phyloP scores from a whole-genome alignment of 2,329 filamentous ascomycete species.

The Corynespora cassiicola region DNA sequence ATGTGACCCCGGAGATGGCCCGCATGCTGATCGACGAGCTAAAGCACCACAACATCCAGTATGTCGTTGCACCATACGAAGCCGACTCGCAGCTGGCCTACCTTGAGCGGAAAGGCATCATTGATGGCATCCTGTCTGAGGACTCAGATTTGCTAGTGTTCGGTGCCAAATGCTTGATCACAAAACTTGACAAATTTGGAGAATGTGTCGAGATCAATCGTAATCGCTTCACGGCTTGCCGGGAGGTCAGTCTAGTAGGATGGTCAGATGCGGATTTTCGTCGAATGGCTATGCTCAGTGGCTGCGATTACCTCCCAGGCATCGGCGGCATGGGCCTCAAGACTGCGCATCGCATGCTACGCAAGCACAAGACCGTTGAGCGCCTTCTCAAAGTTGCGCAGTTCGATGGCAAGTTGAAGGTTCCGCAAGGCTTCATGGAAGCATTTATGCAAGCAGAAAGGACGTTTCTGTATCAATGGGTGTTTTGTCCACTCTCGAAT shows the following conservation, averaged over 20 bases:
- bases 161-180: constrained; percentile 86
- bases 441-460: constrained; percentile 85
- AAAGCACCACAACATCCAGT: constrained; percentile 79
- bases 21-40: constrained; percentile 88
- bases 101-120: constrained; percentile 82
- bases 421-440: constrained; percentile 82
- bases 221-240: constrained; percentile 84
- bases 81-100: constrained; percentile 97
- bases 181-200: constrained; percentile 93
- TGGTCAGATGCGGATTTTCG: constrained; percentile 94
- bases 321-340: constrained; percentile 89
- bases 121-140: constrained; percentile 90
- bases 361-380: constrained; percentile 88
- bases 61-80: constrained; percentile 95
- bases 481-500: constrained; percentile 79
- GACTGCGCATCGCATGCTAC: constrained; percentile 87
- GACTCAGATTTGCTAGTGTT: constrained; percentile 97
- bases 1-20: constrained; percentile 96
- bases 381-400: constrained; percentile 81
- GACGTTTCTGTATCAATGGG: constrained; percentile 93
- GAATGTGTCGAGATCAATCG: constrained; percentile 92
- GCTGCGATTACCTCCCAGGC: constrained; percentile 91
- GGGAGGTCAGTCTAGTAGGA: constrained; percentile 85
- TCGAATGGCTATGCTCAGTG: constrained; percentile 94
- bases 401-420: constrained; percentile 83